Evolutionary conservation across 495 filamentous ascomycete genomes (phyloP), one percentile per base, ranked within the genome.

Genomic region (Neurospora terricola): DNA sequence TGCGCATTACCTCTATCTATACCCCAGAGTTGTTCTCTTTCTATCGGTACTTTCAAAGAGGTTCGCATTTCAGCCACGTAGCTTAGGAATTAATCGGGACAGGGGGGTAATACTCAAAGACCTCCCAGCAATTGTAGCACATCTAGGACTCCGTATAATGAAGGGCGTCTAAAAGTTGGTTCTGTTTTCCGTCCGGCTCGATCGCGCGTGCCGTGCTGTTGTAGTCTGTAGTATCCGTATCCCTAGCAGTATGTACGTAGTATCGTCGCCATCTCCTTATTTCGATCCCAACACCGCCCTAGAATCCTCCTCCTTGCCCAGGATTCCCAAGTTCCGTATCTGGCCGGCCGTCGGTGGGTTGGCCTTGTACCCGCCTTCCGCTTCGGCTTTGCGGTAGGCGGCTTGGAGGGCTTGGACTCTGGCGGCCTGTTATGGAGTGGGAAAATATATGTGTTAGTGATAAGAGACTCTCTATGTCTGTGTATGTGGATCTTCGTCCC

Each of bases 381-480:
- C 90, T 81, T 93, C 89, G 37, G 91, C 89, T 82, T 93, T 93
- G 78, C 93, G 88, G 82, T 97, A 98, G 71, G 96, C 96, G 54
- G 87, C 87, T 85, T 98, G 95, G 75, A 99, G 85, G 73, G 88
- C 88, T 79, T 85, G 86, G 69, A 90, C 88, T 86, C 94, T 92
- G 62, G 92, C 88, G 77, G 88, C 90, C 95, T 99, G 78, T 79
- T 54, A 43, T 62, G 37, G 75, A 38, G 78, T 69, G 48, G 5
- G 5, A 27, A 30, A 11, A 27, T 6, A 23, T 37, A 36, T 7
- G 5, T 34, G 43, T 72, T 37, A 72, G 70, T 38, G 34, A 27
- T 2, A 8, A 14, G 14, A 8, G 27, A 54, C 18, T 1, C 18
- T 21, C 9, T 16, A 5, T 14, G 0, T 59, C 8, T 14, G 23